Base-by-base conservation (phyloP, 2,329 filamentous ascomycete genomes). In the Ophiosphaerella herpotricha region DNA sequence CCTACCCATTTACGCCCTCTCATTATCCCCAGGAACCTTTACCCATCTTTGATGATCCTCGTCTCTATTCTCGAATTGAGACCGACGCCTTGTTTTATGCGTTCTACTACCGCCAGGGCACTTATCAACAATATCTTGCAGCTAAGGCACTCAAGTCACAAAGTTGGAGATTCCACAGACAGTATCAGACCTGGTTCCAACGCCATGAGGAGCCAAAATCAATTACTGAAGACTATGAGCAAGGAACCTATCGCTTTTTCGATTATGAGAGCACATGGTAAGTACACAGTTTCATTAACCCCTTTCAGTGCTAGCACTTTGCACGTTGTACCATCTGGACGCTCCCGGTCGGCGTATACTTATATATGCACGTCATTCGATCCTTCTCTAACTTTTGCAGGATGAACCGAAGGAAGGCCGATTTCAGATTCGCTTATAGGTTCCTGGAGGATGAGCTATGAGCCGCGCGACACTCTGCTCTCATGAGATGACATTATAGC, bases 191-290 rank as follows among this genome's bases (percentile, higher is more conserved):
- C 1, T 99, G 94, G 94, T 99, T 99, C 70, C 94, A 99, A 75
- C 84, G 94, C 43, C 94, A 99, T 62, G 94, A 99, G 71, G 94
- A 99, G 78, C 94, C 94, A 14, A 99, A 99, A 80, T 92, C 87
- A 64, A 99, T 99, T 68, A 97, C 94, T 0, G 94, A 99, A 75
- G 94, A 99, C 76, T 97, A 91, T 70, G 94, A 99, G 77, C 94
- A 99, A 76, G 94, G 94, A 56, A 99, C 94, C 21, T 99, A 99
- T 79, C 87, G 94, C 43, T 99, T 99, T 80, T 99, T 99, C 75
- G 94, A 99, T 76, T 99, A 99, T 72, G 94, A 99, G 77, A 96
- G 90, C 75, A 99, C 94, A 69, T 99, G 94, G 94, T 97, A 77
- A 65, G 56, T 48, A 52, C 51, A 42, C 46, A 49, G 50, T 42